Percentiles rank a stretch among this genome's conserved stretches.
Evolutionary conservation across 2,329 filamentous ascomycete genomes (phyloP).

Genomic region (Aspergillus glaucus): DNA sequence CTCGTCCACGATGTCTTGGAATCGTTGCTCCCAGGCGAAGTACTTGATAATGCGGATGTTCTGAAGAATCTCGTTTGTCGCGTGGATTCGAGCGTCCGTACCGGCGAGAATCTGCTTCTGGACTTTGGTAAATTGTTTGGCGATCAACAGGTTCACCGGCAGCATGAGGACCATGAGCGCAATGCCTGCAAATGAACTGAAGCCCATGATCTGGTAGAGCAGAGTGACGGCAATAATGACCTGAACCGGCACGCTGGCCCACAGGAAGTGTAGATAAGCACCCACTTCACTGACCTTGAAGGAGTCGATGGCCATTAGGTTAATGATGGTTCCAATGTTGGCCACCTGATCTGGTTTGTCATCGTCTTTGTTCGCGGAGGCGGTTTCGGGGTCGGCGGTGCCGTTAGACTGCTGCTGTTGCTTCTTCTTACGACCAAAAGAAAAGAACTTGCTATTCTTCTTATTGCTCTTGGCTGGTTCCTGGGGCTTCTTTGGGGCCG

Average conservation of each 20-base stretch:
- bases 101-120: conserved; percentile 89
- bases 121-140: conserved; percentile 73
- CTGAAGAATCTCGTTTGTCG: conserved; percentile 92
- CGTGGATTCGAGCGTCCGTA: conserved; percentile 91
- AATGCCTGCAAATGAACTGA: conserved; percentile 89
- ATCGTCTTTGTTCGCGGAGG: conserved; percentile 14
- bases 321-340: conserved; percentile 96
- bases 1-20: conserved; percentile 78
- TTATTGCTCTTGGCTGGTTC: conserved; percentile 29
- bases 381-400: conserved; percentile 15
- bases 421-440: conserved; percentile 54
- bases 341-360: conserved; percentile 62
- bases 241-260: conserved; percentile 84
- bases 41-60: conserved; percentile 99
- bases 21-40: conserved; percentile 95
- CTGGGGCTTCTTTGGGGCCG: conserved; percentile 58
- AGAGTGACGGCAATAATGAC: conserved; percentile 72
- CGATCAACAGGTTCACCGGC: conserved; percentile 84
- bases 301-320: conserved; percentile 97
- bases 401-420: conserved; percentile 1
- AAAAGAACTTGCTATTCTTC: conserved; percentile 43
- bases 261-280: conserved; percentile 92
- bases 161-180: conserved; percentile 82
- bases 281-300: conserved; percentile 97
- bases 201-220: conserved; percentile 83